Evolutionary conservation across 1,139 yeast genomes (phyloP).

Genomic region (Saccharomyces pastorianus): DNA sequence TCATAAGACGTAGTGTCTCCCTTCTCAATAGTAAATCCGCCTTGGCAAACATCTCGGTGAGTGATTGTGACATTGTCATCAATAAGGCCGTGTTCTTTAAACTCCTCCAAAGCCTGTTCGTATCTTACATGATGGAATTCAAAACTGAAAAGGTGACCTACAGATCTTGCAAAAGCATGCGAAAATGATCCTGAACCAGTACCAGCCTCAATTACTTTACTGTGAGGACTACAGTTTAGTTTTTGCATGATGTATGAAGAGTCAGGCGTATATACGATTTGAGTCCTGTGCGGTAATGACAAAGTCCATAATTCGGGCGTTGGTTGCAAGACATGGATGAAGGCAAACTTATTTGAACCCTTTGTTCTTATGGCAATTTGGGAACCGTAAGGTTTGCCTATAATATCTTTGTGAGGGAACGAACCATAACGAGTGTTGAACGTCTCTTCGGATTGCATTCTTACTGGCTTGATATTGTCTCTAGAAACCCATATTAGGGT

Average conservation of each 20-base stretch:
- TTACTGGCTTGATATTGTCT: constrained; percentile 67
- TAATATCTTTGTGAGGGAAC: constrained; percentile 74
- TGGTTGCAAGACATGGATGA: constrained; percentile 80
- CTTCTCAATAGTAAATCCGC: constrained; percentile 59
- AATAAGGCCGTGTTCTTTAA: constrained; percentile 59
- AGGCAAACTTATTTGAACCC: constrained; percentile 55
- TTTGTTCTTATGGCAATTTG: constrained; percentile 69
- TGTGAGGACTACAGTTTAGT: constrained; percentile 62
- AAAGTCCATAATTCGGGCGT: constrained; percentile 94
- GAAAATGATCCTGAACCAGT: constrained; percentile 96
- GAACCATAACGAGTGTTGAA: constrained; percentile 85
- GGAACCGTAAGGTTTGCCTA: constrained; percentile 75
- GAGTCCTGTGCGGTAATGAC: constrained; percentile 93
- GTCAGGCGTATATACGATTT: constrained; percentile 94
- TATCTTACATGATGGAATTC: constrained; percentile 88
- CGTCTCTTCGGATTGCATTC: constrained; percentile 47
- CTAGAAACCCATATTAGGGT: constrained; percentile 82
- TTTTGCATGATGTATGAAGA: constrained; percentile 84
- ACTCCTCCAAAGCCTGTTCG: constrained; percentile 69
- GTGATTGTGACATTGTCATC: constrained; percentile 50
- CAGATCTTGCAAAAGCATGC: constrained; percentile 82
- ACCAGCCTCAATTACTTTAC: constrained; percentile 92
- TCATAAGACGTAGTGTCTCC: constrained; percentile 31
- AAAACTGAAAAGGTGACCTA: constrained; percentile 71
- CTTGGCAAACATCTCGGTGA: constrained; percentile 86